These are phyloP conservation scores for Sclerotinia minor DNA, from an alignment of 2,329 filamentous ascomycete genomes.

Conservation along the genomic window DNA sequence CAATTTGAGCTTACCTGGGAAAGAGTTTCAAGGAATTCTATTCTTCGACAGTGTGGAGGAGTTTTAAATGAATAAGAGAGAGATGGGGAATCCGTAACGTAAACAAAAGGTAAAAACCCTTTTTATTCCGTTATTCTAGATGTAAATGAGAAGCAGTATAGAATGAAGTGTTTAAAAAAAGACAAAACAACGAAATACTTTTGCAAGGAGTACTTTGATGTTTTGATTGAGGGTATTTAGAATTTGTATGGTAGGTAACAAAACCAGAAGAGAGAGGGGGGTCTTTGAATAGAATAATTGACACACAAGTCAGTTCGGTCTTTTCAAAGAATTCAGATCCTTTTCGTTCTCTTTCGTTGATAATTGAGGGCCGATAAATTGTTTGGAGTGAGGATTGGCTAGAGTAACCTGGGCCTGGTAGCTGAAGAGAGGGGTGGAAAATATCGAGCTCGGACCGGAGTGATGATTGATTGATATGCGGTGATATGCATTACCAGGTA, in stretches of 20 bases:
- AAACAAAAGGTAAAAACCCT: conserved; percentile 6
- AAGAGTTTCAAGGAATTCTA: conserved; percentile 9
- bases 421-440: conserved; percentile 5
- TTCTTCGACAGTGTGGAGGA: conserved; percentile 12
- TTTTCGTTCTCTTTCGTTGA: not conserved
- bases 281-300: not conserved
- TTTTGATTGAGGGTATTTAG: conserved; percentile 12
- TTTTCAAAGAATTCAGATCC: not conserved
- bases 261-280: not conserved
- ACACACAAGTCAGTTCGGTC: not conserved
- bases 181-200: conserved; percentile 2
- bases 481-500: no score
- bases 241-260: not conserved
- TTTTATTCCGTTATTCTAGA: not conserved
- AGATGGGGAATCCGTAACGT: conserved; percentile 13
- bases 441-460: conserved; percentile 6
- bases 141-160: not conserved
- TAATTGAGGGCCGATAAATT: conserved; percentile 7
- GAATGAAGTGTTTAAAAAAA: not conserved
- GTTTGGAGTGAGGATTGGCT: not conserved
- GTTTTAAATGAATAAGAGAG: not conserved
- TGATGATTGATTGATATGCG: no score
- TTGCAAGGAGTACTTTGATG: not conserved
- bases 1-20: conserved; percentile 3
- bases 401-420: no score